These are phyloP conservation scores for Chaetothyriales sp. DNA, from an alignment of 2,329 filamentous ascomycete genomes.

Conservation along the genomic window DNA sequence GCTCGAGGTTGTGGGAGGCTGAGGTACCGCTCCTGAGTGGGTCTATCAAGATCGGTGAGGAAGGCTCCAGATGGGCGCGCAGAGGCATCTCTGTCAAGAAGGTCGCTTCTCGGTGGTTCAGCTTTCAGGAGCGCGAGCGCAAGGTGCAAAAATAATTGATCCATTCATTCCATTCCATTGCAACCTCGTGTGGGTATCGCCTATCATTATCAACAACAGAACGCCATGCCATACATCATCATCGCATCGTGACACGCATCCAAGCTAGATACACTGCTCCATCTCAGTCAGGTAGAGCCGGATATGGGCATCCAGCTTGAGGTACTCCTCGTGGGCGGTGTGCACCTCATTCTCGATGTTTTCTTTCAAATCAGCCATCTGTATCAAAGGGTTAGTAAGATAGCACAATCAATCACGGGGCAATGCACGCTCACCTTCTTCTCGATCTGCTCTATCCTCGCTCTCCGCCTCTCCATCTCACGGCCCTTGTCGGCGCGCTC, in stretches of 20 bases:
- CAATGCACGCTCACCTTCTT: constrained; percentile 65
- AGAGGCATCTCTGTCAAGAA: constrained; percentile 42
- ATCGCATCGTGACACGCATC: constrained; percentile 6
- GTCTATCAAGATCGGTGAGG: constrained; percentile 31
- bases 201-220: neutral
- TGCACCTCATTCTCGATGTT: constrained; percentile 93
- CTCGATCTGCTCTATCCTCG: constrained; percentile 95
- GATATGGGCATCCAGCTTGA: constrained; percentile 95
- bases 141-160: too few relatives aligned
- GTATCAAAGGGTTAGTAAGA: constrained; percentile 17
- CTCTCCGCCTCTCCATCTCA: constrained; percentile 79
- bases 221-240: neutral
- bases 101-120: constrained; percentile 53
- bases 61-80: constrained; percentile 42
- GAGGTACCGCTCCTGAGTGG: constrained; percentile 48
- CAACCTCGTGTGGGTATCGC: neutral
- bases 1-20: constrained; percentile 31
- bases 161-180: neutral
- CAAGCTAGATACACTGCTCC: constrained; percentile 60
- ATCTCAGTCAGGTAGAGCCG: constrained; percentile 97
- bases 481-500: constrained; percentile 75
- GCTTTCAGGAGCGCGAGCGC: constrained; percentile 4
- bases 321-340: constrained; percentile 78
- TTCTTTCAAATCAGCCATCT: constrained; percentile 97
- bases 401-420: neutral